A percentile compares a stretch with the other conserved stretches of the same genome.
Conservation (phyloP, 805 yeast genomes). For the Saccharomycopsis microspora region DNA sequence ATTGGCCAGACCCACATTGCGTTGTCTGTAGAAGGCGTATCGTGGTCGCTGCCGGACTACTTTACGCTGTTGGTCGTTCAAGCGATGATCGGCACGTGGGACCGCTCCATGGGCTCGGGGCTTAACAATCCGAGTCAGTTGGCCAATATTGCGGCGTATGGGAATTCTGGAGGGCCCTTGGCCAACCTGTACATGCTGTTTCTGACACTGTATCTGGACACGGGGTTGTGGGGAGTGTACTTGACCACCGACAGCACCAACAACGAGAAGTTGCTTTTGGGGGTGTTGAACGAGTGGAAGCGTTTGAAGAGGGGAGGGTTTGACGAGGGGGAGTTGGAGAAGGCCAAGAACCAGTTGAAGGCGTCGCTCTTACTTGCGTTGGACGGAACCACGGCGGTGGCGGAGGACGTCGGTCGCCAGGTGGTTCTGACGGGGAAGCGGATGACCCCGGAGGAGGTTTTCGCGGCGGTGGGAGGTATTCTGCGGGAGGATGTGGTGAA, state of each 20-base stretch:
- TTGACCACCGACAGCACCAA: slow-evolving; percentile 56
- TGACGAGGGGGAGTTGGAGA: slow-evolving; percentile 75
- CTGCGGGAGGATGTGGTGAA: slow-evolving; percentile 66
- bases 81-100: slow-evolving; percentile 97
- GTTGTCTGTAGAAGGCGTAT: slow-evolving; percentile 92
- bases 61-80: slow-evolving; percentile 93
- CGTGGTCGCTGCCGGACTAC: slow-evolving; percentile 94
- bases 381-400: slow-evolving; percentile 92
- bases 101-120: slow-evolving; percentile 79
- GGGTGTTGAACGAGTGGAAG: slow-evolving; percentile 79
- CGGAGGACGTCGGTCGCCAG: slow-evolving; percentile 97
- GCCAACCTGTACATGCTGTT: slow-evolving; percentile 96
- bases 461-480: slow-evolving; percentile 60
- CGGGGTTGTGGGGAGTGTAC: slow-evolving; percentile 97
- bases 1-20: slow-evolving; percentile 89
- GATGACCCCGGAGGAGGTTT: slow-evolving; percentile 35
- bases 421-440: slow-evolving; percentile 81
- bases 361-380: slow-evolving; percentile 82
- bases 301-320: slow-evolving; percentile 71
- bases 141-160: slow-evolving; percentile 50
- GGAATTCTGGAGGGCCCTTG: slow-evolving; percentile 49
- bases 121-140: slow-evolving; percentile 79
- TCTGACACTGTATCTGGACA: slow-evolving; percentile 93
- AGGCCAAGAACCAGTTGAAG: slow-evolving; percentile 90
- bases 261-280: slow-evolving; percentile 54